A percentile compares a stretch with the other conserved stretches of the same genome.
phyloP scores from a whole-genome alignment of 495 filamentous ascomycete species.

The Talaromyces nanjingensis region DNA sequence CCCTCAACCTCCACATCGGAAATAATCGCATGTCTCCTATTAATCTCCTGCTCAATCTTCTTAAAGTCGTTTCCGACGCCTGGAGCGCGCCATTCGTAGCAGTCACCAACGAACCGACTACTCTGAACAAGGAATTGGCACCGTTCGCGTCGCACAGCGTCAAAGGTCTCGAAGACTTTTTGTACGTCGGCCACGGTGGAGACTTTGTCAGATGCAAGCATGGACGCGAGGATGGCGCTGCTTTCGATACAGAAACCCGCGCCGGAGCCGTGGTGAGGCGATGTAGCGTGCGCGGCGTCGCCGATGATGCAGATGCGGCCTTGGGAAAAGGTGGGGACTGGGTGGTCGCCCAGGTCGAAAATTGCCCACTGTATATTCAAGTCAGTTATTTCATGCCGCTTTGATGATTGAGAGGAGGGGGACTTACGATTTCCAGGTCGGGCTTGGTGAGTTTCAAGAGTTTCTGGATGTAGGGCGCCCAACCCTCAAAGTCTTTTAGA shows the following conservation, averaged over 20 bases:
- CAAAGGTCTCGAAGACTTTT: slow-evolving; percentile 16
- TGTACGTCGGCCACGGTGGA: slow-evolving; percentile 10
- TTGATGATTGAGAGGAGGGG: neutral
- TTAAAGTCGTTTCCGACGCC: slow-evolving; percentile 16
- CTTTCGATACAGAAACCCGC: slow-evolving; percentile 54
- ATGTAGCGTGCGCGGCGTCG: slow-evolving; percentile 42
- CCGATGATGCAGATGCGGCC: slow-evolving; percentile 40
- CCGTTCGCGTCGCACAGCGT: slow-evolving; percentile 18
- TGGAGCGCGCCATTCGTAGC: slow-evolving; percentile 21
- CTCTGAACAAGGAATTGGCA: slow-evolving; percentile 28
- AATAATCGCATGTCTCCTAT: slow-evolving; percentile 14
- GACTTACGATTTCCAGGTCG: slow-evolving; percentile 19
- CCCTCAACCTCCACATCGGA: slow-evolving; percentile 15
- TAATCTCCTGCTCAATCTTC: slow-evolving; percentile 23
- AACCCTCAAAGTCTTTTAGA: slow-evolving; percentile 26
- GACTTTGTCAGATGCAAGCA: slow-evolving; percentile 24
- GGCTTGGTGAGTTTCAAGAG: slow-evolving; percentile 18
- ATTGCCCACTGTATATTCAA: slow-evolving; percentile 42
- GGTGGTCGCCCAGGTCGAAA: slow-evolving; percentile 46
- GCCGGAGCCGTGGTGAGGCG: slow-evolving; percentile 47
- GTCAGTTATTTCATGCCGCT: neutral
- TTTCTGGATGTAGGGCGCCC: slow-evolving; percentile 24
- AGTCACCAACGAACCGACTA: slow-evolving; percentile 24
- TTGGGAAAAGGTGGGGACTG: slow-evolving; percentile 29
- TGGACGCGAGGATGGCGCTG: slow-evolving; percentile 33